Conservation (phyloP, 129 eudicot genomes). For the Centella asiatica region DNA sequence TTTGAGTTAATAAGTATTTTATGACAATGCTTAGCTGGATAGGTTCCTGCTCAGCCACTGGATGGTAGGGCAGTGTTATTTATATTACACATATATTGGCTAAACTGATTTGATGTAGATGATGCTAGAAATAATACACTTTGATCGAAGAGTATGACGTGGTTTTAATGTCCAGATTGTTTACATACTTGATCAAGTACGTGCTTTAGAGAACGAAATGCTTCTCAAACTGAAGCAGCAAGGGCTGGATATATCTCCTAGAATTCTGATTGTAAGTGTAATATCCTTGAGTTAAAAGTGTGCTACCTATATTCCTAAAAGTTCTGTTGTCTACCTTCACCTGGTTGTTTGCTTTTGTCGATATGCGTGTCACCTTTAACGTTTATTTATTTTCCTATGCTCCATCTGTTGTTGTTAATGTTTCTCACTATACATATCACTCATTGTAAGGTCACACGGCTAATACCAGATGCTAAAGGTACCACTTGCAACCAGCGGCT, state of each 20-base stretch:
- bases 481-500: conserved; percentile 92
- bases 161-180: conserved; percentile 51
- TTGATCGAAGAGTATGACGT: conserved; percentile 1
- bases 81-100: neutral
- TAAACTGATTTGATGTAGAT: neutral
- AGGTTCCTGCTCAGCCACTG: neutral
- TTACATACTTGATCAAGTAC: conserved; percentile 96
- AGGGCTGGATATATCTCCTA: conserved; percentile 80
- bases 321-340: neutral
- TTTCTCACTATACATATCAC: conserved; percentile 9
- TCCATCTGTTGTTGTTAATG: conserved; percentile 5
- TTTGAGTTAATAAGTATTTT: no score
- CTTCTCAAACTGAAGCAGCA: conserved; percentile 63
- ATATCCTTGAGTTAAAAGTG: neutral
- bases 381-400: neutral
- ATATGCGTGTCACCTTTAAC: neutral
- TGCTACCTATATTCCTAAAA: neutral
- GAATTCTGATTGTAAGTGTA: conserved; percentile 63
- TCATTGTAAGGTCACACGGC: conserved; percentile 63
- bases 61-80: neutral
- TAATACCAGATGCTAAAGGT: conserved; percentile 96
- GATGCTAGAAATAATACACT: neutral
- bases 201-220: conserved; percentile 93
- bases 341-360: neutral
- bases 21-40: neutral